Conservation (phyloP, 2,329 filamentous ascomycete genomes). For the Microdochium bolleyi region DNA sequence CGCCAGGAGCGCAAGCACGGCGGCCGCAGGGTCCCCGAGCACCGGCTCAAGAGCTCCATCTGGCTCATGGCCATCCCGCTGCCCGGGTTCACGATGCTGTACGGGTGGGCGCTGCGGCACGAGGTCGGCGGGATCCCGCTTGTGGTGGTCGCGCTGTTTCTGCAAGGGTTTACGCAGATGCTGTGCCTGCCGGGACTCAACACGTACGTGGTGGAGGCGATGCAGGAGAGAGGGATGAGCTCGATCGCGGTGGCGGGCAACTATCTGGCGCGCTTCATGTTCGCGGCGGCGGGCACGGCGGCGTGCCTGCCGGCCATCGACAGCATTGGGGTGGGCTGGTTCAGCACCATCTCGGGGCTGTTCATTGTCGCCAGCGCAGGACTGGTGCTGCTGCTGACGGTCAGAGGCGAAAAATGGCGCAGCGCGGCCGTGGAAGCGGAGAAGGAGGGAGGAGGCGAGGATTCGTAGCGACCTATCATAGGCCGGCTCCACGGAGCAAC, state of each 20-base stretch:
- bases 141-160: slow-evolving; percentile 55
- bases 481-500: too few species aligned
- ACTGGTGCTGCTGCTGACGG: neutral
- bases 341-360: slow-evolving; percentile 2
- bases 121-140: slow-evolving; percentile 23
- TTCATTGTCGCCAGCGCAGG: neutral
- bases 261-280: neutral
- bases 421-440: neutral
- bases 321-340: slow-evolving; percentile 1
- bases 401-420: neutral
- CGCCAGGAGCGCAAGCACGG: slow-evolving; percentile 42
- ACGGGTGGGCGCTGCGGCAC: slow-evolving; percentile 41
- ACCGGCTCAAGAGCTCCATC: slow-evolving; percentile 44
- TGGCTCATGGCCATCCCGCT: slow-evolving; percentile 40
- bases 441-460: neutral
- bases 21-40: slow-evolving; percentile 48
- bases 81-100: slow-evolving; percentile 50
- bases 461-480: neutral
- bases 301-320: neutral
- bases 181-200: slow-evolving; percentile 58
- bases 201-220: slow-evolving; percentile 47
- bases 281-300: neutral
- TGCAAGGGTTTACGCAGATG: slow-evolving; percentile 54
- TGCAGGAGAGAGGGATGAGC: neutral
- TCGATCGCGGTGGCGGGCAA: neutral